A percentile compares a stretch with the other conserved stretches of the same genome.
These are phyloP conservation scores for Xylaria bambusicola DNA, from an alignment of 495 filamentous ascomycete genomes.

Conservation along the genomic window DNA sequence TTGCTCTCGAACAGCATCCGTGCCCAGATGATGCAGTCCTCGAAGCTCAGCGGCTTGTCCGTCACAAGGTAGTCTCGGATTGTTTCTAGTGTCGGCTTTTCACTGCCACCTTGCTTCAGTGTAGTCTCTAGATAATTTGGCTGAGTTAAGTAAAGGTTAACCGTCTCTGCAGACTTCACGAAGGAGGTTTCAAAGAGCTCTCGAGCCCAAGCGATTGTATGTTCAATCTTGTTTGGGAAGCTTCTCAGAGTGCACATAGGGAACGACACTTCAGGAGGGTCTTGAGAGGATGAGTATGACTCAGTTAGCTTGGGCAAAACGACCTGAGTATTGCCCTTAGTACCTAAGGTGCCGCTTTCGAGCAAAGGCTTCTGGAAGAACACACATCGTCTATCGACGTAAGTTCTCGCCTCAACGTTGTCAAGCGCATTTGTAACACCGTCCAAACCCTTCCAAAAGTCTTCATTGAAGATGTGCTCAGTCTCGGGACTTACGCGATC, in stretches of 20 bases:
- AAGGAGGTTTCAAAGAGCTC: slow-evolving; percentile 94
- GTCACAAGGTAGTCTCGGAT: slow-evolving; percentile 89
- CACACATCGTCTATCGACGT: slow-evolving; percentile 95
- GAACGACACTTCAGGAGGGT: slow-evolving; percentile 98
- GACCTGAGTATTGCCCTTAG: slow-evolving; percentile 98
- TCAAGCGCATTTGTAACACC: slow-evolving; percentile 96
- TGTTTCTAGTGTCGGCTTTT: slow-evolving; percentile 91
- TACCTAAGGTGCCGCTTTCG: slow-evolving; percentile 95
- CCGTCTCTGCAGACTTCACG: slow-evolving; percentile 88
- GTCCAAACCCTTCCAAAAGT: slow-evolving; percentile 89
- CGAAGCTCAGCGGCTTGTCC: slow-evolving; percentile 88
- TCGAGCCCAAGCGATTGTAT: slow-evolving; percentile 97
- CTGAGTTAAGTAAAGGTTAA: slow-evolving; percentile 91
- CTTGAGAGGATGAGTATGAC: slow-evolving; percentile 97
- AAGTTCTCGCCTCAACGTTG: slow-evolving; percentile 96
- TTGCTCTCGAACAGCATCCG: slow-evolving; percentile 92
- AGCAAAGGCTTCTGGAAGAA: slow-evolving; percentile 98
- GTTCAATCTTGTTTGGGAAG: slow-evolving; percentile 98
- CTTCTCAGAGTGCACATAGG: slow-evolving; percentile 97
- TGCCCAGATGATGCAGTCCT: slow-evolving; percentile 95
- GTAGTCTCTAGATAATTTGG: slow-evolving; percentile 88
- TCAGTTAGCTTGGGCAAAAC: slow-evolving; percentile 88
- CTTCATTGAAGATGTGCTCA: slow-evolving; percentile 91
- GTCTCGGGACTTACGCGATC: slow-evolving; percentile 93
- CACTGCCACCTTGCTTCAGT: slow-evolving; percentile 91